Conservation (phyloP, 192 early-diverging fungal species). For the Coemansia sp. region DNA sequence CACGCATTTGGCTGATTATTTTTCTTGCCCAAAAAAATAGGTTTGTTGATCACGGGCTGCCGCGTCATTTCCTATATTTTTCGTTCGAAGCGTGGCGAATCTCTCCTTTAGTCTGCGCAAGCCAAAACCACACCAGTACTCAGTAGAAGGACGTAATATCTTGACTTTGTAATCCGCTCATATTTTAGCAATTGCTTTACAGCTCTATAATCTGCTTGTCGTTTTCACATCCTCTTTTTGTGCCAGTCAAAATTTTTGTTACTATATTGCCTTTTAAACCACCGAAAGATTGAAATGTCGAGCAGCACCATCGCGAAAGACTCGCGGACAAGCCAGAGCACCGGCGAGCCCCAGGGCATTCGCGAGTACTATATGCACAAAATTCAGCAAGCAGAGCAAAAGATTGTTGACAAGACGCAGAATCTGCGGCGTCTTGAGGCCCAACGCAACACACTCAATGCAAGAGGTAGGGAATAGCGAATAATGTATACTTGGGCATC, state of each 20-base stretch:
- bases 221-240: neutral
- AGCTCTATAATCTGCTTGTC: neutral
- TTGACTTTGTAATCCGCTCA: neutral
- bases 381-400: conserved; percentile 85
- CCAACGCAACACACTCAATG: conserved; percentile 95
- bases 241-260: neutral
- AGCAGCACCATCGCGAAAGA: conserved; percentile 34
- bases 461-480: conserved; percentile 66
- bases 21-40: neutral
- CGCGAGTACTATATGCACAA: conserved; percentile 74
- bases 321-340: conserved; percentile 10
- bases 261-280: neutral
- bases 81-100: too few relatives aligned
- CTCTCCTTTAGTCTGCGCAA: too few relatives aligned
- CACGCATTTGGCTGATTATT: neutral
- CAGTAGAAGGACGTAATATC: neutral
- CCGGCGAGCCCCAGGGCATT: conserved; percentile 40
- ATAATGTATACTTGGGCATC: too few relatives aligned
- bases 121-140: too few relatives aligned
- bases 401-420: conserved; percentile 87
- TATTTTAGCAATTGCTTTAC: neutral
- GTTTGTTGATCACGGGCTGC: neutral
- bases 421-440: conserved; percentile 98
- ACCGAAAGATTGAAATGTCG: conserved; percentile 18
- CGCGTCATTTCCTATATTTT: conserved; percentile 11